Conservation (phyloP, 441 rosid genomes). For the Isatis lusitanica region DNA sequence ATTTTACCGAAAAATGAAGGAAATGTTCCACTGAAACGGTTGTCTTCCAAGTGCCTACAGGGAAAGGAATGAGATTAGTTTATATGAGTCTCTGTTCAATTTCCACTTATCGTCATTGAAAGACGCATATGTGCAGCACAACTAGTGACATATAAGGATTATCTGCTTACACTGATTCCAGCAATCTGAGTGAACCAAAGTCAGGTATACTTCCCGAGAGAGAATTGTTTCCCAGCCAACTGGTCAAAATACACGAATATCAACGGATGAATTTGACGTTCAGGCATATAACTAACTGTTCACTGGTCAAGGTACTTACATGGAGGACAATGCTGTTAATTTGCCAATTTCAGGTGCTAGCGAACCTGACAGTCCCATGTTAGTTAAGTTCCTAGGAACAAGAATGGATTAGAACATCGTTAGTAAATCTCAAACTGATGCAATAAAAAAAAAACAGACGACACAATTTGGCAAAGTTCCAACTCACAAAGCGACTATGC, state of each 20-base stretch:
- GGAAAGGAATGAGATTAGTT: slow-evolving; percentile 8
- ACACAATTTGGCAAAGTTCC: background rate
- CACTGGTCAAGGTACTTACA: slow-evolving; percentile 47
- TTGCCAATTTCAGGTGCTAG: slow-evolving; percentile 55
- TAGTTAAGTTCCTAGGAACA: slow-evolving; percentile 66
- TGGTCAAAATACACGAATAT: slow-evolving; percentile 38
- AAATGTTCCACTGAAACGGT: slow-evolving; percentile 60
- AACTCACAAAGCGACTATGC: slow-evolving; percentile 75
- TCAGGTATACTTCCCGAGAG: slow-evolving; percentile 73
- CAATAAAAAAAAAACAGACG: background rate
- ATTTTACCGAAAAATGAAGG: slow-evolving; percentile 62
- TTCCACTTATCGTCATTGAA: background rate
- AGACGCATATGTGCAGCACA: background rate
- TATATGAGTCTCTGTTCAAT: slow-evolving; percentile 18
- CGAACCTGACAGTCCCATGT: slow-evolving; percentile 69
- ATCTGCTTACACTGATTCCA: slow-evolving; percentile 61
- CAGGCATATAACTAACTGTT: background rate
- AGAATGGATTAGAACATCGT: slow-evolving; percentile 16
- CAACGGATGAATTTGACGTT: slow-evolving; percentile 10
- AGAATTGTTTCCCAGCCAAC: slow-evolving; percentile 76
- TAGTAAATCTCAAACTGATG: slow-evolving; percentile 10
- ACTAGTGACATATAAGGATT: slow-evolving; percentile 3
- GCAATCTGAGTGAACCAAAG: slow-evolving; percentile 55
- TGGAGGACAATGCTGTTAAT: slow-evolving; percentile 71
- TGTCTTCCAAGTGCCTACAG: slow-evolving; percentile 80